These are phyloP conservation scores for Quercus gilva DNA, from an alignment of 306 rosid genomes.

Conservation along the genomic window DNA sequence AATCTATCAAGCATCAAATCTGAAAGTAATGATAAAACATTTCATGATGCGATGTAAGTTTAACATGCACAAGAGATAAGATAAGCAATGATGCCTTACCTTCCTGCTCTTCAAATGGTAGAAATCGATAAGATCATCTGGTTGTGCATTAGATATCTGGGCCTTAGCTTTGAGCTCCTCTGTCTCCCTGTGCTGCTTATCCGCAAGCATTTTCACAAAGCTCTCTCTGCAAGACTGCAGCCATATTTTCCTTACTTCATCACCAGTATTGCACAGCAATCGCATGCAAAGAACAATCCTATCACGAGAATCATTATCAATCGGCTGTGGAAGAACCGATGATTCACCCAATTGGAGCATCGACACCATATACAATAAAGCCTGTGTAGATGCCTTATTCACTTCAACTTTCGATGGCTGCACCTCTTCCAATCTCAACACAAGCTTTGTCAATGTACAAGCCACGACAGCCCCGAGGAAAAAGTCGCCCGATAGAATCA, in stretches of 20 bases:
- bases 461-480: conserved; percentile 89
- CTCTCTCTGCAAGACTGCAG: conserved; percentile 84
- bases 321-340: conserved; percentile 80
- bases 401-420: conserved; percentile 87
- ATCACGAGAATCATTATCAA: conserved; percentile 83
- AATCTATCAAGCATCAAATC: conserved; percentile 2
- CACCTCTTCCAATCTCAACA: conserved; percentile 89
- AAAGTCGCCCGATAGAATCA: conserved; percentile 92
- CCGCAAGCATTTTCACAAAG: conserved; percentile 95
- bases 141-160: conserved; percentile 85
- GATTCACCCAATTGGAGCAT: conserved; percentile 94
- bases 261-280: conserved; percentile 72
- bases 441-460: conserved; percentile 83
- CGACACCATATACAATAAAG: conserved; percentile 77
- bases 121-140: conserved; percentile 96
- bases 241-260: conserved; percentile 81
- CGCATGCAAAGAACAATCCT: conserved; percentile 83
- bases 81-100: conserved; percentile 45
- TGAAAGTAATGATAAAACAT: conserved; percentile 6
- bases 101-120: conserved; percentile 98
- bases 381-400: conserved; percentile 59
- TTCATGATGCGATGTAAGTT: background rate
- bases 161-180: conserved; percentile 89
- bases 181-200: conserved; percentile 80
- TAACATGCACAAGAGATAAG: background rate